Evolutionary conservation across 192 early-diverging fungal species (phyloP).

Genomic region (Podila epicladia): DNA sequence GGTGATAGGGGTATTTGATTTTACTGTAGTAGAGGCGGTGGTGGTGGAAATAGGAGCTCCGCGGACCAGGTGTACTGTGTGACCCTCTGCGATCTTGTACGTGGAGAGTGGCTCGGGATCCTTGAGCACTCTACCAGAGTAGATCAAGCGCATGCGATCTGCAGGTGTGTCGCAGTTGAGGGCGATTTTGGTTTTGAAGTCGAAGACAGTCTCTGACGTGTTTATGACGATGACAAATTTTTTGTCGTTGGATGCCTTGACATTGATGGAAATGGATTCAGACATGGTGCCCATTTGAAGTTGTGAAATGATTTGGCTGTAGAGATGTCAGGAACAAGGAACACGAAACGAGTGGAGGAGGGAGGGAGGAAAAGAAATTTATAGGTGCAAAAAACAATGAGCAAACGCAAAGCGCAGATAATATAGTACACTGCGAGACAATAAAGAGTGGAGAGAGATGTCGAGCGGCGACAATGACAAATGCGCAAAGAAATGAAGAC

Average conservation of each 20-base stretch:
- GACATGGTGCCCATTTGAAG: background rate
- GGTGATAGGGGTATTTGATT: background rate
- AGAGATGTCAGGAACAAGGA: background rate
- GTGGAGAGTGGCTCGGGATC: slow-evolving; percentile 76
- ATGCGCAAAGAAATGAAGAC: background rate
- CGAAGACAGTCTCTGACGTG: slow-evolving; percentile 67
- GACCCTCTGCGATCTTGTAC: slow-evolving; percentile 88
- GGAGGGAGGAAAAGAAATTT: background rate
- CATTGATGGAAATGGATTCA: slow-evolving; percentile 63
- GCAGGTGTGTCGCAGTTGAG: slow-evolving; percentile 65
- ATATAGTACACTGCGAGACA: background rate
- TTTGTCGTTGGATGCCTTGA: slow-evolving; percentile 77
- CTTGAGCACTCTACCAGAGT: slow-evolving; percentile 92
- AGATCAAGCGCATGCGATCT: slow-evolving; percentile 87
- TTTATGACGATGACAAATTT: slow-evolving; percentile 70
- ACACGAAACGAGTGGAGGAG: background rate
- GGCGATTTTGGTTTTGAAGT: slow-evolving; percentile 84
- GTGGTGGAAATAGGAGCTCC: slow-evolving; percentile 52
- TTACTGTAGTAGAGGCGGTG: background rate
- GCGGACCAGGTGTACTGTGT: slow-evolving; percentile 93
- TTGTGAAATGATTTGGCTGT: background rate
- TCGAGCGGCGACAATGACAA: background rate
- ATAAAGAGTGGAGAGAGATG: too few species aligned
- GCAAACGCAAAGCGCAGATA: too few species aligned
- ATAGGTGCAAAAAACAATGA: slow-evolving; percentile 4